Conservation (phyloP, 1,139 yeast genomes). For the Kodamaea derodonti region DNA sequence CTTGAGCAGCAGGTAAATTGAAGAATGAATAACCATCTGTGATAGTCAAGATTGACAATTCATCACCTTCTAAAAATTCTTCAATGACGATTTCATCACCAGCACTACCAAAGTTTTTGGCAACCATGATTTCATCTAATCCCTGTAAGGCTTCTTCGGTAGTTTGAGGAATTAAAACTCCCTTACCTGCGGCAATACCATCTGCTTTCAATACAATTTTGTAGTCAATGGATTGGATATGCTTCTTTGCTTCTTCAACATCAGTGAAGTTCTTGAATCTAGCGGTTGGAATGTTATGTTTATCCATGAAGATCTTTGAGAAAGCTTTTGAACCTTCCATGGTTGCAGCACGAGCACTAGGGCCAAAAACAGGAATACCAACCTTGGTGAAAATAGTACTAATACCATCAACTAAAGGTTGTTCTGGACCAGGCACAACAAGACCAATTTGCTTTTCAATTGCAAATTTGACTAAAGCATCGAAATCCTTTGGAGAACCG, state of each 20-base stretch:
- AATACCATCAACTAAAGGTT: constrained; percentile 94
- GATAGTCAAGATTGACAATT: constrained; percentile 85
- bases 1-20: constrained; percentile 97
- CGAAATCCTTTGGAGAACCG: constrained; percentile 55
- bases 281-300: constrained; percentile 92
- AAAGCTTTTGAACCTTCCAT: constrained; percentile 98
- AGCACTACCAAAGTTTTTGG: constrained; percentile 84
- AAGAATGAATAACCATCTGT: constrained; percentile 91
- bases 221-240: constrained; percentile 63
- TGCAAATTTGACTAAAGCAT: constrained; percentile 64
- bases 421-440: constrained; percentile 99
- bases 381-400: constrained; percentile 62
- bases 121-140: constrained; percentile 84
- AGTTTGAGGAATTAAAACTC: constrained; percentile 86
- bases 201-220: constrained; percentile 93
- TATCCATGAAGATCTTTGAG: constrained; percentile 90
- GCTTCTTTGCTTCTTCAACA: constrained; percentile 69
- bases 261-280: constrained; percentile 75
- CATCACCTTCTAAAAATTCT: constrained; percentile 95
- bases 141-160: constrained; percentile 85
- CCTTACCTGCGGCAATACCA: constrained; percentile 98
- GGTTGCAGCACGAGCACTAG: constrained; percentile 80
- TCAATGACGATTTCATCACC: constrained; percentile 97
- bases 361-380: constrained; percentile 97
- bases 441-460: constrained; percentile 60